Evolutionary conservation across 2,329 filamentous ascomycete species (phyloP).

Genomic region (Botrytis cinerea): DNA sequence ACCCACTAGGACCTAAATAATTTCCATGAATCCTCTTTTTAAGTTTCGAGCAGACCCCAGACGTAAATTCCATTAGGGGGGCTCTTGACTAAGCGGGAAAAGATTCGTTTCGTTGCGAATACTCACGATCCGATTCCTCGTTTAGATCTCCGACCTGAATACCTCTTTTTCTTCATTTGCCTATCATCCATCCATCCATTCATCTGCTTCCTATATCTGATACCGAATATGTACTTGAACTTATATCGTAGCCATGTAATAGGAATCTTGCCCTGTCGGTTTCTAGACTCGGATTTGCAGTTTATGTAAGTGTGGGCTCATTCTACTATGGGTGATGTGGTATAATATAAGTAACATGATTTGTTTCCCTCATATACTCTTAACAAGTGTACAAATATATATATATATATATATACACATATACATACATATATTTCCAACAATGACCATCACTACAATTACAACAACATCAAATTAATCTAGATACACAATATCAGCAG

Average conservation of each 20-base stretch:
- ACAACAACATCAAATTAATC: neutral
- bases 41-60: neutral
- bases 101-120: neutral
- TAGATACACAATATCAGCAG: too few relatives aligned
- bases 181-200: neutral
- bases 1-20: neutral
- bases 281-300: neutral
- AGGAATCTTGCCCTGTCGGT: neutral
- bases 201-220: neutral
- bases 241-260: neutral
- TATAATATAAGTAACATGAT: too few relatives aligned
- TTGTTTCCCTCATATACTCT: too few relatives aligned
- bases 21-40: neutral
- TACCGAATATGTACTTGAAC: neutral
- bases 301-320: too few relatives aligned
- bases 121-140: neutral
- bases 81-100: neutral
- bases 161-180: neutral
- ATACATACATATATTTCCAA: neutral
- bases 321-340: too few relatives aligned
- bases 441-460: neutral
- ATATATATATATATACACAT: too few relatives aligned
- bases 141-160: neutral
- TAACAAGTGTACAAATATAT: too few relatives aligned
- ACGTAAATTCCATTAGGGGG: neutral